A percentile compares a stretch with the other conserved stretches of the same genome.
These are phyloP conservation scores for Albugo laibachii DNA, from an alignment of 352 stramenopile species.

Conservation along the genomic window DNA sequence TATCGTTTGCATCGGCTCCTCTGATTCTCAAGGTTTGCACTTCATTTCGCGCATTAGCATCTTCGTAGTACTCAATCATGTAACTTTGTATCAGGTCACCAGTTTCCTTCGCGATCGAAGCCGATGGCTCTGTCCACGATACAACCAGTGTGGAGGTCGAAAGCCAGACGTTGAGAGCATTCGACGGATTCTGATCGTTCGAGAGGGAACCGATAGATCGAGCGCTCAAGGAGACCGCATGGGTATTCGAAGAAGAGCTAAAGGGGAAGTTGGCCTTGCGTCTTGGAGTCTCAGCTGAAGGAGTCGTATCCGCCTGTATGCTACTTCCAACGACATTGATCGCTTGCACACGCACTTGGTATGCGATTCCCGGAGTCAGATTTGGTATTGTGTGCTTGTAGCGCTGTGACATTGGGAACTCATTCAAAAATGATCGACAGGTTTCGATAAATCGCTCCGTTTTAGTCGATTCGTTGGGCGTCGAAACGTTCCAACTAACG, in stretches of 20 bases:
- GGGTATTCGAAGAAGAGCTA: constrained; percentile 11
- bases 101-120: constrained; percentile 17
- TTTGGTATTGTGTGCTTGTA: constrained; percentile 50
- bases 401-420: constrained; percentile 22
- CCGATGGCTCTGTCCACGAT: constrained; percentile 1
- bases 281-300: constrained; percentile 34
- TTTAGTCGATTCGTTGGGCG: background rate
- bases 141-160: constrained; percentile 17
- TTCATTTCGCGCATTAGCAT: constrained; percentile 17
- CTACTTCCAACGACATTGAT: constrained; percentile 64
- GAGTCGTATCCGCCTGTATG: constrained; percentile 10
- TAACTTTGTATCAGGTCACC: constrained; percentile 39
- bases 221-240: no score
- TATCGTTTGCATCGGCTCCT: constrained; percentile 13
- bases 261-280: constrained; percentile 16
- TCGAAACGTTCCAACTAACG: constrained; percentile 57
- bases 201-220: no score
- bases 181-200: no score
- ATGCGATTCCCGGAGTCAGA: constrained; percentile 21
- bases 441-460: no score
- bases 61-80: constrained; percentile 52
- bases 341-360: constrained; percentile 30
- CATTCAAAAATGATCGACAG: constrained; percentile 22
- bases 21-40: constrained; percentile 54
- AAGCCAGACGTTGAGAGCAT: constrained; percentile 29